A percentile compares a stretch with the other conserved stretches of the same genome.
These are phyloP conservation scores for Aspergillus sclerotioniger DNA, from an alignment of 495 filamentous ascomycete species.

Conservation along the genomic window DNA sequence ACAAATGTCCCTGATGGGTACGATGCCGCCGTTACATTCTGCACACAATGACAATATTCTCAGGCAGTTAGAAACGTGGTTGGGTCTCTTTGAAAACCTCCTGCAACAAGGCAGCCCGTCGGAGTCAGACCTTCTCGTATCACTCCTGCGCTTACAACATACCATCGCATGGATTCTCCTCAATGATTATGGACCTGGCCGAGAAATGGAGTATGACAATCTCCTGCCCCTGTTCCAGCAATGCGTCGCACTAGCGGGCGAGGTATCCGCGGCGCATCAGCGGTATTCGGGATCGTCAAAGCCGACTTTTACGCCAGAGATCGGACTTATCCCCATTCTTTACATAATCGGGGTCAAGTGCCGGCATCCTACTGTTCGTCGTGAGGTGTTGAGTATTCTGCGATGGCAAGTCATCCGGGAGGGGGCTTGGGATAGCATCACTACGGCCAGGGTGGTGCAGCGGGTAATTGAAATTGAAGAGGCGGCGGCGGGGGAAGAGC, in stretches of 20 bases:
- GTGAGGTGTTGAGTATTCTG: constrained; percentile 24
- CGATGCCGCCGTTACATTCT: constrained; percentile 10
- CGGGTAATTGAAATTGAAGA: constrained; percentile 26
- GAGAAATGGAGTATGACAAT: constrained; percentile 13
- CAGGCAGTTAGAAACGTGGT: constrained; percentile 9
- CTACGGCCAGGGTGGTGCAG: constrained; percentile 26
- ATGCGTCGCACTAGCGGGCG: constrained; percentile 5
- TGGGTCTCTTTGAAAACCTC: constrained; percentile 6
- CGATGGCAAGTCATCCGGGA: constrained; percentile 27
- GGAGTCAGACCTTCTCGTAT: constrained; percentile 6
- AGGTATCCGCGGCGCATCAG: constrained; percentile 10
- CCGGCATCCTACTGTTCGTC: constrained; percentile 27
- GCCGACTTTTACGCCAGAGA: constrained; percentile 11
- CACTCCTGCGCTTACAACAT: constrained; percentile 22
- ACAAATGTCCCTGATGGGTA: constrained; percentile 10
- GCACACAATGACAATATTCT: constrained; percentile 7
- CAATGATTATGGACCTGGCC: constrained; percentile 12
- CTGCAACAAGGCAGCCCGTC: constrained; percentile 8
- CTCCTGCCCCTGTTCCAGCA: constrained; percentile 11
- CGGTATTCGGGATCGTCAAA: constrained; percentile 7
- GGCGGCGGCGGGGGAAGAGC: constrained; percentile 17
- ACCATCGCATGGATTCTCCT: constrained; percentile 28
- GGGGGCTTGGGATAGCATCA: constrained; percentile 32
- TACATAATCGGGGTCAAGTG: constrained; percentile 33
- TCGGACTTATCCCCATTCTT: constrained; percentile 16